Percentiles rank a stretch among this genome's conserved stretches.
These are phyloP conservation scores for Candida ovalis DNA, from an alignment of 805 yeast genomes.

Conservation along the genomic window DNA sequence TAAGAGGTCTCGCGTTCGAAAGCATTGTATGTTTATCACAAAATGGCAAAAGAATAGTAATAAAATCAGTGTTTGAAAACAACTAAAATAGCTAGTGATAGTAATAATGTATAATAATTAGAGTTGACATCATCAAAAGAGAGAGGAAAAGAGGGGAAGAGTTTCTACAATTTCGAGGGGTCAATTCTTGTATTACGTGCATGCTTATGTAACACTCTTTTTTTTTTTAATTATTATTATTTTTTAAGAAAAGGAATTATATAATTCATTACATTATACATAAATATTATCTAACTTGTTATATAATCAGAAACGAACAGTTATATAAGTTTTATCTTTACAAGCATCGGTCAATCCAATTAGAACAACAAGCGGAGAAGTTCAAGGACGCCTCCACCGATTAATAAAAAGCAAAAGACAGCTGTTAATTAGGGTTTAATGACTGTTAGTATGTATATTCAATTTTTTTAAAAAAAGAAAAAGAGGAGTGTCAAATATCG, in stretches of 20 bases:
- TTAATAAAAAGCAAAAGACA: slow-evolving; percentile 54
- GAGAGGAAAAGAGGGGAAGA: neutral
- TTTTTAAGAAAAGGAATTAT: no score
- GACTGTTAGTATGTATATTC: neutral
- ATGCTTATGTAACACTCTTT: no score
- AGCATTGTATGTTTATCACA: neutral
- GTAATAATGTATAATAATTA: neutral
- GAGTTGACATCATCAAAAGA: neutral
- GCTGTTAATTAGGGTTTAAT: slow-evolving; percentile 9
- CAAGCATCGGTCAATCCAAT: no score
- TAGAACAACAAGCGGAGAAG: slow-evolving; percentile 52
- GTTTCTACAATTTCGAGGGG: neutral
- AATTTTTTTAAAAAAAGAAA: no score
- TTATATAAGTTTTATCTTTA: no score
- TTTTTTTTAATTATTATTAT: no score
- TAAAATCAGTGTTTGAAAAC: neutral
- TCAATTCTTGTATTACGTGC: neutral
- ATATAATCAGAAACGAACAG: no score
- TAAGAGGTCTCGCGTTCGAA: neutral
- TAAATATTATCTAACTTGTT: no score
- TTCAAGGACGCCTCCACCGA: slow-evolving; percentile 83
- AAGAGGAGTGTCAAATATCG: no score
- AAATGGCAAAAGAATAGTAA: neutral
- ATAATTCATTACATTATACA: no score
- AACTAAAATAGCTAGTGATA: no score